Percentiles rank a stretch among this genome's conserved stretches.
Evolutionary conservation across 306 rosid genomes (phyloP).

Genomic region (Trifolium pratense): DNA sequence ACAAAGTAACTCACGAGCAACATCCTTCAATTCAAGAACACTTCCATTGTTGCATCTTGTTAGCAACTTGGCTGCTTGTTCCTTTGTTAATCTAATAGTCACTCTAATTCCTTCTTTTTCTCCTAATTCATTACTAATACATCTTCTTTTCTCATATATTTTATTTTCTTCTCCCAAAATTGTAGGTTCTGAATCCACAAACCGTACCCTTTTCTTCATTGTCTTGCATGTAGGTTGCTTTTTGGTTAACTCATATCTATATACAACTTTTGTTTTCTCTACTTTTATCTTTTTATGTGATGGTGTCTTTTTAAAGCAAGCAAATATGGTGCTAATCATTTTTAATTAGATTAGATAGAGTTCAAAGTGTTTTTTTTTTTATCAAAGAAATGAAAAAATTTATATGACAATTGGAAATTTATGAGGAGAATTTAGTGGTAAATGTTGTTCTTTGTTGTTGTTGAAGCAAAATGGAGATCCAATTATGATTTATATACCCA

Average conservation of each 20-base stretch:
- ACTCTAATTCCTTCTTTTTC: conserved; percentile 53
- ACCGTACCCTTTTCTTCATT: conserved; percentile 42
- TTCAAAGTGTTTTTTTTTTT: conserved; percentile 7
- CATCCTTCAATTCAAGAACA: conserved; percentile 57
- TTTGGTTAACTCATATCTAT: conserved; percentile 58
- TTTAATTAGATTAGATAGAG: background rate
- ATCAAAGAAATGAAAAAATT: background rate
- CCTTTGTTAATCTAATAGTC: conserved; percentile 67
- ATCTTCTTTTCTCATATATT: background rate
- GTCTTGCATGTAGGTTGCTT: conserved; percentile 33
- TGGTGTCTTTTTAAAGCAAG: conserved; percentile 29
- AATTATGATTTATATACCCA: no score
- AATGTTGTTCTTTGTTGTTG: background rate
- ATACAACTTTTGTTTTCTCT: conserved; percentile 27
- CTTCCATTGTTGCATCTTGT: conserved; percentile 67
- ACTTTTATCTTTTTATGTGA: conserved; percentile 27
- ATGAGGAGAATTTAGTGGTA: background rate
- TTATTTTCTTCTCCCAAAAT: conserved; percentile 48
- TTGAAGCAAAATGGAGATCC: no score
- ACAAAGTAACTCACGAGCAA: conserved; percentile 50
- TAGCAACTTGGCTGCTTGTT: conserved; percentile 65
- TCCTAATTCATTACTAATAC: background rate
- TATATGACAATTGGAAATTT: background rate
- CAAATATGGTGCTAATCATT: conserved; percentile 44
- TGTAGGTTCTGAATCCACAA: conserved; percentile 48